Percentiles rank a stretch among this genome's conserved stretches.
phyloP scores from a whole-genome alignment of 2,329 filamentous ascomycete species.

The Samsoniella hepiali region DNA sequence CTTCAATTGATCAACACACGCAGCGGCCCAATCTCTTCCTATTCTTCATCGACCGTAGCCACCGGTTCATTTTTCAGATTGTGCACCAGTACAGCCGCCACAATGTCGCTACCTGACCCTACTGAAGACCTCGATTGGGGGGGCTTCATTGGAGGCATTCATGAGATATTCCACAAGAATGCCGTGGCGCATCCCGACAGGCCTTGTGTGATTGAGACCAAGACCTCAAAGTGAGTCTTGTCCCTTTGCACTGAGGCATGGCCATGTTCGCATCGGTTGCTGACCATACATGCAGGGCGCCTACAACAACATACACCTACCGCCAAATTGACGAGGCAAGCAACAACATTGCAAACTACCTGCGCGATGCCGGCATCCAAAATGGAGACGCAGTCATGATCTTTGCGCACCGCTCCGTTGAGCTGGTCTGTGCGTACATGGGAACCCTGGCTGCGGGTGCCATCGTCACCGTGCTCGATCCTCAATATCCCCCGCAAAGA shows the following conservation, averaged over 20 bases:
- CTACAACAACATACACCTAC: slow-evolving; percentile 64
- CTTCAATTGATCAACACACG: too few species aligned
- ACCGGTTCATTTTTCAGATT: too few species aligned
- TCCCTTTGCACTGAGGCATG: background rate
- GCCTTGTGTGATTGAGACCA: slow-evolving; percentile 49
- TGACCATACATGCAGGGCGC: background rate
- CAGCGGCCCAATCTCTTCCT: too few species aligned
- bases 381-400: slow-evolving; percentile 91
- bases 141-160: slow-evolving; percentile 63
- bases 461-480: slow-evolving; percentile 69
- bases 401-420: slow-evolving; percentile 77
- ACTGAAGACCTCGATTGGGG: slow-evolving; percentile 66
- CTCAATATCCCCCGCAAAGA: slow-evolving; percentile 37
- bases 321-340: slow-evolving; percentile 81
- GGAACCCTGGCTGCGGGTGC: slow-evolving; percentile 62
- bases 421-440: slow-evolving; percentile 69
- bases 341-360: slow-evolving; percentile 75
- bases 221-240: slow-evolving; percentile 28
- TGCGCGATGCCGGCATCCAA: slow-evolving; percentile 68
- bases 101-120: slow-evolving; percentile 54
- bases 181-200: slow-evolving; percentile 64
- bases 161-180: slow-evolving; percentile 66
- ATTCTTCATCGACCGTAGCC: too few species aligned
- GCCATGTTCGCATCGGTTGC: background rate
- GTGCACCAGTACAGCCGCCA: too few species aligned